Evolutionary conservation across 1,139 yeast species (phyloP), one percentile per base, ranked within the genome.

Genomic region (Saccharomyces hybrid): DNA sequence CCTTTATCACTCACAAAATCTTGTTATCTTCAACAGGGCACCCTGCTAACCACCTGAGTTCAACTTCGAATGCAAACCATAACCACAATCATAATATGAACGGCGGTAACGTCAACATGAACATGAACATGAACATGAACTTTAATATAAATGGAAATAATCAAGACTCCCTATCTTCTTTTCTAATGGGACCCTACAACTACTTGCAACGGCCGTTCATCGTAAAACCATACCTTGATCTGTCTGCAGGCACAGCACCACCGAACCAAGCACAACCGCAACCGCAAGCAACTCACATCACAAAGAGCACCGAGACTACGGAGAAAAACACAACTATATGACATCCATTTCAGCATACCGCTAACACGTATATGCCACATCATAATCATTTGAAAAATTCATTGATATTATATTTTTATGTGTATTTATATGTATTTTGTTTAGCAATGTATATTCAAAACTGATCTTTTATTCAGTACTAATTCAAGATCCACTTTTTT

Each of bases 1-100:
- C 42, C 4, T 34, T 34, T 29, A 28, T 25, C 46, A 25, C 23
- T 34, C 13, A 31, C 29, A 11, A 31, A 16, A 31, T 49, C 26
- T 50, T 51, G 38, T 14, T 48, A 14, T 48, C 50, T 23, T 53
- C 53, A 49, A 41, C 52, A 16, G 46, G 42, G 47, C 32, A 46
- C 44, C 44, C 42, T 31, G 51, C 25, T 27, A 50, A 34, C 51
- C 46, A 32, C 13, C 4, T 34, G 11, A 14, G 6, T 16, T 34
- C 42, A 14, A 34, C 2, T 8, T 8, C 42, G 2, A 47, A 47
- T 48, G 34, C 25, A 6, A 42, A 41, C 20, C 46, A 34, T 34
- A 46, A 16, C 25, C 14, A 3, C 23, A 51, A 48, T n/a, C 34
- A 48, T 31, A 31, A 44, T n/a, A 9, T 23, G 2, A n/a, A n/a